These are phyloP conservation scores for Capronia epimyces DNA, from an alignment of 2,329 filamentous ascomycete genomes.

Conservation along the genomic window DNA sequence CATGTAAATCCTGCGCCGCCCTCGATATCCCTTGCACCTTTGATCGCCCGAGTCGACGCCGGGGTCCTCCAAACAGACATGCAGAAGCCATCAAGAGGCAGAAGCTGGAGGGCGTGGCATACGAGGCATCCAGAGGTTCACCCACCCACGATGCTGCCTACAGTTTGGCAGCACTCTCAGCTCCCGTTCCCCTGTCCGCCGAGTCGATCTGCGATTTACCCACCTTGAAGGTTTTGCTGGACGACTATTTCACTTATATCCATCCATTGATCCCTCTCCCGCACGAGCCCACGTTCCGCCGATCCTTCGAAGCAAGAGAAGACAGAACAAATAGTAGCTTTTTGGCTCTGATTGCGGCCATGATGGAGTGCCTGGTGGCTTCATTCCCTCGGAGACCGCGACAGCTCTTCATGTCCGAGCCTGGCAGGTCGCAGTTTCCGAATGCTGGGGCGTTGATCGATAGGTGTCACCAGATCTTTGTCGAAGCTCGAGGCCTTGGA, in stretches of 20 bases:
- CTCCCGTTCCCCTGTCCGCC: constrained; percentile 45
- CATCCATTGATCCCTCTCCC: constrained; percentile 44
- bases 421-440: constrained; percentile 37
- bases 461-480: constrained; percentile 40
- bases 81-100: constrained; percentile 62
- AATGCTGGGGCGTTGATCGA: constrained; percentile 42
- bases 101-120: constrained; percentile 39
- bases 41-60: constrained; percentile 56
- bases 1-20: constrained; percentile 59
- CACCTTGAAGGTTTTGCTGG: constrained; percentile 39
- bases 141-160: constrained; percentile 49
- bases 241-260: constrained; percentile 47
- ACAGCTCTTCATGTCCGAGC: constrained; percentile 37
- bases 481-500: constrained; percentile 41
- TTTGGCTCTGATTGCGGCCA: constrained; percentile 42
- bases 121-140: constrained; percentile 32
- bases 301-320: constrained; percentile 40
- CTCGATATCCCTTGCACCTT: constrained; percentile 65
- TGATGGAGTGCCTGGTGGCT: constrained; percentile 42
- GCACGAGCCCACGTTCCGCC: constrained; percentile 44
- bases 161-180: constrained; percentile 47
- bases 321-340: constrained; percentile 41
- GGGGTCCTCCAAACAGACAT: constrained; percentile 62
- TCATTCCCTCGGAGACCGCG: constrained; percentile 44
- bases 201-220: constrained; percentile 43